phyloP scores from a whole-genome alignment of 2,329 filamentous ascomycete genomes.

The Xylaria sp. region DNA sequence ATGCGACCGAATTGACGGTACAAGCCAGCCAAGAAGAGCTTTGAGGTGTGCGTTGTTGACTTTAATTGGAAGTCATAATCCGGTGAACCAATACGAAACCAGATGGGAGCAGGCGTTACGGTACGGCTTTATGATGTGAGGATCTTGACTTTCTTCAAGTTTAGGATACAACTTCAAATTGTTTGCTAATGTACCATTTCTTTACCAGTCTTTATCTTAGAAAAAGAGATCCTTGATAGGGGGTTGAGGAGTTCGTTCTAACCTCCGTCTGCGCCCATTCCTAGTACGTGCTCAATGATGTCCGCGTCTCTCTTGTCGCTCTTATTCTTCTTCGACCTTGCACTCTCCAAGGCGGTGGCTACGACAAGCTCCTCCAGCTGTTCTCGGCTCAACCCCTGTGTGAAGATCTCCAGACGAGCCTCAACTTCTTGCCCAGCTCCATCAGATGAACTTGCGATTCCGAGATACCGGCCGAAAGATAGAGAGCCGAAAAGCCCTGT shows the following conservation, averaged over 20 bases:
- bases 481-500: background rate
- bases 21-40: background rate
- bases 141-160: too few species aligned
- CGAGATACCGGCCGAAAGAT: background rate
- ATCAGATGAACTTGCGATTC: background rate
- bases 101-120: too few species aligned
- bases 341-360: background rate
- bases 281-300: background rate
- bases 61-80: background rate
- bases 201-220: too few species aligned
- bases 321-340: background rate
- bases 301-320: background rate
- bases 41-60: background rate
- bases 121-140: too few species aligned
- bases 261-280: background rate
- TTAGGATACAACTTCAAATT: too few species aligned
- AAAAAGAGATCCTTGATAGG: too few species aligned
- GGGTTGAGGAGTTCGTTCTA: too few species aligned
- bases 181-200: too few species aligned
- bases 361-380: slow-evolving; percentile 4
- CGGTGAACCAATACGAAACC: too few species aligned
- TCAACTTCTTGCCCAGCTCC: background rate
- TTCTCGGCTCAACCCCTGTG: slow-evolving; percentile 1
- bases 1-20: background rate
- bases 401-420: slow-evolving; percentile 5